A percentile compares a stretch with the other conserved stretches of the same genome.
These are phyloP conservation scores for Ballota nigra DNA, from an alignment of 257 asterid species.

Conservation along the genomic window DNA sequence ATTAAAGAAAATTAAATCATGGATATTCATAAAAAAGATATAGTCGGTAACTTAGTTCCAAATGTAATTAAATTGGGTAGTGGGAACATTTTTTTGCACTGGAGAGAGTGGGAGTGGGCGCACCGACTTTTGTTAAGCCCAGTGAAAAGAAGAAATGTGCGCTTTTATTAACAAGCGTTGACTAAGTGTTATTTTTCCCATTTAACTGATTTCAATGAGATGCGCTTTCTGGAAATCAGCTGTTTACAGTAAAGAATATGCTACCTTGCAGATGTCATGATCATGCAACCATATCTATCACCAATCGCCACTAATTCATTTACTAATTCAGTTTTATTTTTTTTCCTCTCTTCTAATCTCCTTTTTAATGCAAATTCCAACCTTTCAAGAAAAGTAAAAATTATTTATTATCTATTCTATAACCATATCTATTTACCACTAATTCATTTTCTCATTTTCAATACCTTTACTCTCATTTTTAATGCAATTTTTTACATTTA, in stretches of 20 bases:
- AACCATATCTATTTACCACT: no score
- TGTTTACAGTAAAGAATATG: neutral
- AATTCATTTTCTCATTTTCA: no score
- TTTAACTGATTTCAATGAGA: neutral
- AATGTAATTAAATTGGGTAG: neutral
- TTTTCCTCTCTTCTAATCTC: no score
- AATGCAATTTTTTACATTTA: no score
- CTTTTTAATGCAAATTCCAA: no score
- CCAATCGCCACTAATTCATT: neutral
- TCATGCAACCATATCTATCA: neutral
- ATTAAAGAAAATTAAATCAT: no score
- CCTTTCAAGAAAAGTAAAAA: no score
- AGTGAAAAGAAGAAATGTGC: slow-evolving; percentile 12
- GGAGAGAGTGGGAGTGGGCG: neutral
- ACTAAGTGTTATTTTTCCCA: neutral
- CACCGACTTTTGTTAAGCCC: slow-evolving; percentile 19
- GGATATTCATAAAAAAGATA: no score
- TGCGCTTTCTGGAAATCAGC: neutral
- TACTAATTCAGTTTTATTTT: no score
- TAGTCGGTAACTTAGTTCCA: neutral
- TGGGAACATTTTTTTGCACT: neutral
- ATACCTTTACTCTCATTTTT: no score
- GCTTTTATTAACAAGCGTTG: slow-evolving; percentile 2
- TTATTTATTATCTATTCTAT: no score
- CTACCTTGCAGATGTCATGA: neutral